Evolutionary conservation across 1,284 basidiomycete species (phyloP).

Genomic region (Sporisorium iseilematis-ciliati): DNA sequence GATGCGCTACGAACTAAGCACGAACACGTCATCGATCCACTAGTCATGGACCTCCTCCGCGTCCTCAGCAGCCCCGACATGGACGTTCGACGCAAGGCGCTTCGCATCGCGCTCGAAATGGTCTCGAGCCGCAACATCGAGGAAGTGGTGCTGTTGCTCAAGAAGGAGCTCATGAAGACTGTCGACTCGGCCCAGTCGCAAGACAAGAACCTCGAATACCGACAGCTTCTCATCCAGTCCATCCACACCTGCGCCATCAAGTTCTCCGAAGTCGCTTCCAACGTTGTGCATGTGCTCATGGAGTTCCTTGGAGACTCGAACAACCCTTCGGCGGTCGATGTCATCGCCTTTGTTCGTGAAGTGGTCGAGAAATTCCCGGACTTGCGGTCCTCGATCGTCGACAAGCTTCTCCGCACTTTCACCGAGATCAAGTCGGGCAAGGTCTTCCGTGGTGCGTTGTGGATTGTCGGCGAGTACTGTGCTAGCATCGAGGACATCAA

Average conservation of each 20-base stretch:
- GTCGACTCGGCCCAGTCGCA: constrained; percentile 74
- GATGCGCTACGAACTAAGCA: constrained; percentile 86
- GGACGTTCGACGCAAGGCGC: constrained; percentile 94
- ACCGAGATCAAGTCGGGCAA: constrained; percentile 95
- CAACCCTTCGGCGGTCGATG: constrained; percentile 94
- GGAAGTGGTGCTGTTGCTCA: constrained; percentile 94
- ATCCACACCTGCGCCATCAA: constrained; percentile 97
- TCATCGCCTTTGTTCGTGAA: constrained; percentile 94
- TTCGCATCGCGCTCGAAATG: constrained; percentile 91
- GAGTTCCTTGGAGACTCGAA: constrained; percentile 97
- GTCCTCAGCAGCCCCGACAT: constrained; percentile 93
- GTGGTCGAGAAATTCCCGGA: constrained; percentile 98
- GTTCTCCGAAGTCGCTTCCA: constrained; percentile 97
- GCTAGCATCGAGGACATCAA: constrained; percentile 61
- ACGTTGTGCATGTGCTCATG: constrained; percentile 96
- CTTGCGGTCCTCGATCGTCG: constrained; percentile 84
- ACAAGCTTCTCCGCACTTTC: constrained; percentile 87
- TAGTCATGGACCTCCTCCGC: constrained; percentile 96
- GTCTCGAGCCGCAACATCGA: constrained; percentile 96
- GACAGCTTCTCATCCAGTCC: constrained; percentile 95
- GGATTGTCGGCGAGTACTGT: constrained; percentile 95
- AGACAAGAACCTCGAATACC: constrained; percentile 79
- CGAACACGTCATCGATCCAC: constrained; percentile 88
- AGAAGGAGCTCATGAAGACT: constrained; percentile 96
- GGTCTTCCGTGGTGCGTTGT: constrained; percentile 94